Evolutionary conservation across 148 eudicot genomes (phyloP), one percentile per base, ranked within the genome.

Genomic region (Chenopodium berlandieri): DNA sequence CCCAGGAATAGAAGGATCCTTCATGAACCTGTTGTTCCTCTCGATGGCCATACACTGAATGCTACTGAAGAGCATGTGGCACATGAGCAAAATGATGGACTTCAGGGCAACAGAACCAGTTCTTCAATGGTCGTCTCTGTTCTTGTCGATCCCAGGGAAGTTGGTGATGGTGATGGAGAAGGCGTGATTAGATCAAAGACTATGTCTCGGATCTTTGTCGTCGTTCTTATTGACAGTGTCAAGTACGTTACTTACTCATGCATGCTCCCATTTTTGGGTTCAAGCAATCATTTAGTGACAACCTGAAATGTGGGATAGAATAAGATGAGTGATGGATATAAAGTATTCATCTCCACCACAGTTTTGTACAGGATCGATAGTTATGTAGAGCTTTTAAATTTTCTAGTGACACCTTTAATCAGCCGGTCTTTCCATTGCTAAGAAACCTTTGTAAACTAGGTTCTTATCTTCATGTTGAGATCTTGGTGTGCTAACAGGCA

Each of bases 241-340:
- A 96, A 92, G 90, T 96, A 96, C 84, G 99, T 96, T 44, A 96
- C 99, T 2, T 96, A 96, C 71, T 96, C 99, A 23, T 96, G 99
- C 90, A 92, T 90, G 92, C 91, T 96, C 47, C 99, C 99, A 4
- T 86, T 91, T n/a, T 80, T 83, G 90, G 95, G 95, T 65, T 85
- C 95, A 62, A 87, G 87, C 82, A 83, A 87, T 81, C 93, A 87
- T 83, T 81, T 94, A 69, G 92, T 93, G 71, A 89, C 95, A 25
- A 75, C 91, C 44, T 91, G 86, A 67, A 69, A 30, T 22, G 9
- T 9, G 7, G 17, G 75, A 54, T 20, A 50, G 70, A 71, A 67
- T 67, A 75, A 79, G 75, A 71, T 75, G 3, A 73, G 84, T 22
- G 78, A 73, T 77, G 80, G 80, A 71, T 32, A 54, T 64, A n/a